Base-by-base conservation (phyloP, 2,329 filamentous ascomycete genomes). In the Nannizzia gypsea region DNA sequence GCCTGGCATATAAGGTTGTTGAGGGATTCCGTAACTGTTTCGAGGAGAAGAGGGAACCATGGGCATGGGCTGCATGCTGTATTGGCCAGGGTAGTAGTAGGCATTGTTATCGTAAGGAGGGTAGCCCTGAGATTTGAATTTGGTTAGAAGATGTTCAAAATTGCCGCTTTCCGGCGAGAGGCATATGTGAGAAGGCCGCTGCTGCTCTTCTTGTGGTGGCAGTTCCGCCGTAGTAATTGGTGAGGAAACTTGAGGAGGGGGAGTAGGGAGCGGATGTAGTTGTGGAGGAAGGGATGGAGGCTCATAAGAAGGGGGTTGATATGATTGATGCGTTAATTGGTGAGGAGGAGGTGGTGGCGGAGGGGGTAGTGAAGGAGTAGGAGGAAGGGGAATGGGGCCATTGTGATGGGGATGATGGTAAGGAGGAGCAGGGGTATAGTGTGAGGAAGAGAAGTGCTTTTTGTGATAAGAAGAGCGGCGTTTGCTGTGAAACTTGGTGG, bases 61-160 rank as follows among this genome's bases (percentile, higher is more conserved):
- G 48, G 62, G 60, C 63, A 59, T 59, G 68, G 73, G 65, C 68
- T 74, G 68, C 67, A 73, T 69, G 64, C 69, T 67, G 71, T 78
- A 69, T 66, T 72, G 65, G 9, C 64, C 65, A 58, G 70, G 69
- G 65, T 78, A 77, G 67, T 76, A 77, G 56, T 71, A 73, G 58
- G 70, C 74, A 63, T 70, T 71, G 26, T 77, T 74, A 66, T 42
- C n/a, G 11, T 84, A 77, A 70, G 63, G 59, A 60, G 52, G 48
- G 68, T 78, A 87, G 59, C 77, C 78, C 85, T 92, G 87, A 70
- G 81, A 77, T 76, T 81, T 82, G 67, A 80, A 74, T 60, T 72
- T 65, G 69, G 83, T 90, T 79, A 91, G 87, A 83, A 81, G 80
- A 65, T 82, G 80, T 72, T 91, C 86, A 80, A 86, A 89, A 65